Evolutionary conservation across 768 basidiomycete species (phyloP).

Genomic region (Boletus edulis): DNA sequence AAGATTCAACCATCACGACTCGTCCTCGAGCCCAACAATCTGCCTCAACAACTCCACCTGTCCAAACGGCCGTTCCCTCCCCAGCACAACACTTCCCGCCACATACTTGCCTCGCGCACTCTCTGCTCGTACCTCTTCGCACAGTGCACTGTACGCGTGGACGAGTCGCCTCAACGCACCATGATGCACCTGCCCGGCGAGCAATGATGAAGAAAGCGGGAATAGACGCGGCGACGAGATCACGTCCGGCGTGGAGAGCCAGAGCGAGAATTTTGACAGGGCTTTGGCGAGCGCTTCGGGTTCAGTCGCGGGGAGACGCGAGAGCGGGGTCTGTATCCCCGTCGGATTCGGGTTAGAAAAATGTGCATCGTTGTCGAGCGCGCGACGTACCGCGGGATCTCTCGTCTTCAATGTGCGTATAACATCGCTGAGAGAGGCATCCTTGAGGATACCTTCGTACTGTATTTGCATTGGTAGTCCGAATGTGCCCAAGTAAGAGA

Average conservation of each 20-base stretch:
- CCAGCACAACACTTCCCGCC: slow-evolving; percentile 82
- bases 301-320: slow-evolving; percentile 61
- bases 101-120: slow-evolving; percentile 68
- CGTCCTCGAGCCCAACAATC: slow-evolving; percentile 70
- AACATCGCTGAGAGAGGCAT: slow-evolving; percentile 27
- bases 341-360: no score
- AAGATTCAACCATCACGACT: no score
- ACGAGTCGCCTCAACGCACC: slow-evolving; percentile 69
- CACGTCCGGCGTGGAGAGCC: slow-evolving; percentile 82
- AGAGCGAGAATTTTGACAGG: slow-evolving; percentile 71
- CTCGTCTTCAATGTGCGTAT: slow-evolving; percentile 24
- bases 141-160: slow-evolving; percentile 67
- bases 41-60: slow-evolving; percentile 71
- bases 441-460: slow-evolving; percentile 25
- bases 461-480: background rate
- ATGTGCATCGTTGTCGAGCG: no score
- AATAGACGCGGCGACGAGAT: slow-evolving; percentile 78
- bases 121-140: slow-evolving; percentile 71
- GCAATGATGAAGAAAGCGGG: slow-evolving; percentile 61
- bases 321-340: slow-evolving; percentile 60
- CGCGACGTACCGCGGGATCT: slow-evolving; percentile 17
- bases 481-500: background rate
- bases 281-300: slow-evolving; percentile 60
- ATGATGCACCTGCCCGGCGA: slow-evolving; percentile 73
- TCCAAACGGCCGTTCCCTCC: slow-evolving; percentile 82